Conservation (phyloP, 2,329 filamentous ascomycete species). For the Claviceps digitariae region DNA sequence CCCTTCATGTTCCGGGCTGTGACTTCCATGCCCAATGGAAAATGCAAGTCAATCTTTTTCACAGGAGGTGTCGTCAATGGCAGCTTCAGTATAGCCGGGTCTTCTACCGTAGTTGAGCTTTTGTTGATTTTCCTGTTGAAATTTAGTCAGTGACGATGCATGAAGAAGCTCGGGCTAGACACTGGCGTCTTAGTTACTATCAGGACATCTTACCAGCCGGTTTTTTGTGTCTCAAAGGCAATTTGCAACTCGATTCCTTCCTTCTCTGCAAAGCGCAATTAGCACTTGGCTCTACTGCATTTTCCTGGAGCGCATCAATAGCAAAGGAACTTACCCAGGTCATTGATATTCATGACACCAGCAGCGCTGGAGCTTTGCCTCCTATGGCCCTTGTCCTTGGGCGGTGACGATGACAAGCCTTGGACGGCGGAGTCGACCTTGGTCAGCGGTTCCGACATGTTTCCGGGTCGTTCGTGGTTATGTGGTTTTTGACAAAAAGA, state of each 20-base stretch:
- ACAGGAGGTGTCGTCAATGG: constrained; percentile 67
- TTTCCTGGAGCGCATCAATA: not conserved
- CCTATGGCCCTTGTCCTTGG: constrained; percentile 52
- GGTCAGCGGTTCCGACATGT: constrained; percentile 45
- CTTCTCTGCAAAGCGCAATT: constrained; percentile 41
- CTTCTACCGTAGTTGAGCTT: constrained; percentile 63
- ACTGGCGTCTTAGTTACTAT: no score
- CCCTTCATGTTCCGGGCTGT: constrained; percentile 85
- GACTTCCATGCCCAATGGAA: constrained; percentile 76
- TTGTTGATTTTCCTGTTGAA: constrained; percentile 82
- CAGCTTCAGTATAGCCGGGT: constrained; percentile 73
- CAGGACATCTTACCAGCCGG: constrained; percentile 58
- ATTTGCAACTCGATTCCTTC: constrained; percentile 59
- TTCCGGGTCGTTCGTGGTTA: constrained; percentile 2
- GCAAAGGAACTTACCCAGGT: constrained; percentile 54
- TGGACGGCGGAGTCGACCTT: constrained; percentile 90
- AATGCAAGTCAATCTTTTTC: constrained; percentile 89
- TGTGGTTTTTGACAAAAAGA: not conserved
- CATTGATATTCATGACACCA: constrained; percentile 62
- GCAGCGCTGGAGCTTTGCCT: constrained; percentile 60
- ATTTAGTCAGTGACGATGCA: not conserved
- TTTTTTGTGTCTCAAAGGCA: constrained; percentile 70
- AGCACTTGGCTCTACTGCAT: not conserved
- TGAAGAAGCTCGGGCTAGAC: not conserved
- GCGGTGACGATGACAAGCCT: constrained; percentile 55